Base-by-base conservation (phyloP, 192 early-diverging fungal species). In the Backusella luteola region DNA sequence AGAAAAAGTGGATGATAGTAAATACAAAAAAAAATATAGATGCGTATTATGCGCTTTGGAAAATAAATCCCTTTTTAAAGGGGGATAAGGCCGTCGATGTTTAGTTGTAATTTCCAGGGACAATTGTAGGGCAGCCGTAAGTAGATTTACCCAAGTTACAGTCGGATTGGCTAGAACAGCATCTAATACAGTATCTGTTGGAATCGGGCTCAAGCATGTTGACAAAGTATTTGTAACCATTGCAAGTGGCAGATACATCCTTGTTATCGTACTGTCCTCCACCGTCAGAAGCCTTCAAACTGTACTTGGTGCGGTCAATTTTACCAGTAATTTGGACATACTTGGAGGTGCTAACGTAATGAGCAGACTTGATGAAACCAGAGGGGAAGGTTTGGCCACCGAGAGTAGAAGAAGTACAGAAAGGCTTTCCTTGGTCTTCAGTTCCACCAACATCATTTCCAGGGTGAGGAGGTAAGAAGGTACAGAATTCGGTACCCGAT, bases 271-370 rank as follows among this genome's bases (percentile, higher is more conserved):
- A 80, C 84, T 89, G 87, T 12, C 87, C 87, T 44, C 87, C 87
- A 9, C 71, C 75, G 41, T 89, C 86, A 2, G 36, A 69, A 2
- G 70, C 23, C 2, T 41, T 32, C 26, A 87, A 34, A 0, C 49
- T 56, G 34, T 89, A 89, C 34, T 75, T 77, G 26, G 77, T 66
- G 12, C 72, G 73, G 26, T 87, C 77, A 41, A 89, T 89, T 32
- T 34, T 63, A 34, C 87, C 87, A n/a, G 87, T 89, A 29, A 87
- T 67, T 69, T 89, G 87, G n/a, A 85, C 79, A 41, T 83, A 89
- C 2, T 66, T 78, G 5, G 68, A 41, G 6, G 75, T 68, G 6
- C 73, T 36, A 6, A 49, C 39, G 59, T 77, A 89, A 36, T 86
- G 75, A 11, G 81, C 81, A 1, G 84, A 80, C n/a, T 79, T 67